Conservation (phyloP, 208 protist species). For the Phytomonas serpens region DNA sequence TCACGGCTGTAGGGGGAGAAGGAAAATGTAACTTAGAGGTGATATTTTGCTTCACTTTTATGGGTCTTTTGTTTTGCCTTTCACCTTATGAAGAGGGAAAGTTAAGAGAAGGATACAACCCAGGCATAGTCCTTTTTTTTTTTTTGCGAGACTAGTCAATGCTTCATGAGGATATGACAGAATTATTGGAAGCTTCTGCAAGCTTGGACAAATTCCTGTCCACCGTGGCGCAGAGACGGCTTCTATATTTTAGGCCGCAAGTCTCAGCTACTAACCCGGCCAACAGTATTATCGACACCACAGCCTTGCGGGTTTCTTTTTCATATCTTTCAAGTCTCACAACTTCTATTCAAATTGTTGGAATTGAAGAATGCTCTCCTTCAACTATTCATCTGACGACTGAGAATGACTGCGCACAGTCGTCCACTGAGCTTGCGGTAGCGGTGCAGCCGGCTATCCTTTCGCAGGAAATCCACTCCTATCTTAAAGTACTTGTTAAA, state of each 20-base stretch:
- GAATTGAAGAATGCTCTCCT: not conserved
- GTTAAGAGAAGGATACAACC: not conserved
- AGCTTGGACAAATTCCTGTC: not conserved
- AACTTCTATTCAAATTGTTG: not conserved
- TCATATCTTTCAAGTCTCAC: not conserved
- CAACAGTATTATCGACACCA: not conserved
- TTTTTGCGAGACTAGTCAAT: not conserved
- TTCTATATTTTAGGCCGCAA: conserved; percentile 1
- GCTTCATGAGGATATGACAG: not conserved
- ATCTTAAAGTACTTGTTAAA: not conserved
- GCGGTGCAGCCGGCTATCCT: conserved; percentile 8
- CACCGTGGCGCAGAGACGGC: not conserved
- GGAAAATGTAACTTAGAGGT: not conserved
- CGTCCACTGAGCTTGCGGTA: conserved; percentile 3
- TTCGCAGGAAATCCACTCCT: not conserved
- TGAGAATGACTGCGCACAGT: not conserved
- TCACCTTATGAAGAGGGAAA: not conserved
- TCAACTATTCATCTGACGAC: not conserved
- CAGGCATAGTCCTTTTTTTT: not conserved
- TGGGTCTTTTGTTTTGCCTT: not conserved
- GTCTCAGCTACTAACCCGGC: not conserved
- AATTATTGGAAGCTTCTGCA: not conserved
- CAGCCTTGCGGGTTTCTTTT: not conserved
- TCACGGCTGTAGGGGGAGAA: not conserved
- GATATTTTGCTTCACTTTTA: not conserved